A percentile compares a stretch with the other conserved stretches of the same genome.
Evolutionary conservation across 805 yeast species (phyloP).

Genomic region (Kuraishia molischiana): DNA sequence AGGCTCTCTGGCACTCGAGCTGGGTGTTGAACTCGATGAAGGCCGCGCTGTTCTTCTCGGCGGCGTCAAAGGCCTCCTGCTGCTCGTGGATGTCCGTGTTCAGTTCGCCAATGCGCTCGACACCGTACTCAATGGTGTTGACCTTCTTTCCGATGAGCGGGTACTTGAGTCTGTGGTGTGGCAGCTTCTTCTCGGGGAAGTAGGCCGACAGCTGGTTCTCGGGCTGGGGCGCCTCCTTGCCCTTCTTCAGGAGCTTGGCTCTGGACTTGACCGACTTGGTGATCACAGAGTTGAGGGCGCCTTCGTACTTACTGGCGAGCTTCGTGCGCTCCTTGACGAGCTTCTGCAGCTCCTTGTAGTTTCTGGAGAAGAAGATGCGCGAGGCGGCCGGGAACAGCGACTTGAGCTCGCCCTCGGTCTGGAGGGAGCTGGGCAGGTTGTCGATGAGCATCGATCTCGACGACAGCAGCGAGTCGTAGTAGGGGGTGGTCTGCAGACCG

Average conservation of each 20-base stretch:
- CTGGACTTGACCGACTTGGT: conserved; percentile 49
- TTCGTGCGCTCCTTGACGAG: conserved; percentile 55
- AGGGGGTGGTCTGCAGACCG: conserved; percentile 61
- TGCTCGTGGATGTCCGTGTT: conserved; percentile 51
- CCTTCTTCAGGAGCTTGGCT: conserved; percentile 48
- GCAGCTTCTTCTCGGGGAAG: conserved; percentile 67
- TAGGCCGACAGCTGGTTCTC: conserved; percentile 50
- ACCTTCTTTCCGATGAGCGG: conserved; percentile 70
- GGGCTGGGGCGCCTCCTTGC: conserved; percentile 43
- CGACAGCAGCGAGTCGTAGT: conserved; percentile 57
- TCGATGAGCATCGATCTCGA: conserved; percentile 68
- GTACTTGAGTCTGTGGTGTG: conserved; percentile 66
- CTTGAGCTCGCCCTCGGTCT: conserved; percentile 40
- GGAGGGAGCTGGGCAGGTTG: conserved; percentile 43
- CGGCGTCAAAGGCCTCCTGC: conserved; percentile 44
- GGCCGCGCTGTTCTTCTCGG: conserved; percentile 53
- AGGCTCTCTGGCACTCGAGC: conserved; percentile 81
- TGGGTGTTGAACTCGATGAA: conserved; percentile 79
- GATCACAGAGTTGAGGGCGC: conserved; percentile 49
- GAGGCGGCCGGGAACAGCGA: conserved; percentile 54
- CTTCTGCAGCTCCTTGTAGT: conserved; percentile 46
- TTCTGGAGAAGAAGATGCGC: conserved; percentile 54
- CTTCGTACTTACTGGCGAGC: conserved; percentile 52
- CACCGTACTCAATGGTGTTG: conserved; percentile 68
- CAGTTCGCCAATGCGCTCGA: conserved; percentile 56